Percentiles rank a stretch among this genome's conserved stretches.
phyloP scores from a whole-genome alignment of 2,329 filamentous ascomycete species.

The Aspergillus sojae region DNA sequence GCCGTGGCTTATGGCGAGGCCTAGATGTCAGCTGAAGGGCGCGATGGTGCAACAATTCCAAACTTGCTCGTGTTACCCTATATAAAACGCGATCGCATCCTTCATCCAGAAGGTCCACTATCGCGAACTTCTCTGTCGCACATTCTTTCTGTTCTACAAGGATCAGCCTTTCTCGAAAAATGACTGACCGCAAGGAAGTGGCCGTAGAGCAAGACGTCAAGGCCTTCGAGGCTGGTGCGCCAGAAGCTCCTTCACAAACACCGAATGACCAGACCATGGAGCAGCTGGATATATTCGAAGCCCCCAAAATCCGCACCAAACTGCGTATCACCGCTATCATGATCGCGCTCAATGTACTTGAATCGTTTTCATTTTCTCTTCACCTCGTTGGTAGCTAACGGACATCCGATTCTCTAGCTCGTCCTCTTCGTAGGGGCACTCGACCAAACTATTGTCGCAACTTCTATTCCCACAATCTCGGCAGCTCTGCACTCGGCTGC shows the following conservation, averaged over 20 bases:
- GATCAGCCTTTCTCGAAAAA: neutral
- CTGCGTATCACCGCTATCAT: neutral
- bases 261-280: neutral
- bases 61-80: neutral
- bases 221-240: too few species aligned
- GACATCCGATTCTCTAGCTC: constrained; percentile 10
- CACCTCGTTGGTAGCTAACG: neutral
- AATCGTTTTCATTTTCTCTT: too few species aligned
- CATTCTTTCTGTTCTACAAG: neutral
- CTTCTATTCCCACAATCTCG: constrained; percentile 62
- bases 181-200: neutral
- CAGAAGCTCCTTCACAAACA: neutral
- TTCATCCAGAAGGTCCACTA: neutral
- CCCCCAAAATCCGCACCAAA: neutral
- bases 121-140: neutral
- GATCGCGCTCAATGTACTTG: neutral
- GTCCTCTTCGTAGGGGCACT: constrained; percentile 33
- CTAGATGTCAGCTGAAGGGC: neutral
- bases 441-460: constrained; percentile 60
- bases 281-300: neutral
- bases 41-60: neutral
- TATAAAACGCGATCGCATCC: neutral
- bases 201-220: neutral
- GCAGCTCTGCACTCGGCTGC: constrained; percentile 65
- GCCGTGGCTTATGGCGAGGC: too few species aligned